phyloP scores from a whole-genome alignment of 257 asterid genomes.

The Rubia yunnanensis region DNA sequence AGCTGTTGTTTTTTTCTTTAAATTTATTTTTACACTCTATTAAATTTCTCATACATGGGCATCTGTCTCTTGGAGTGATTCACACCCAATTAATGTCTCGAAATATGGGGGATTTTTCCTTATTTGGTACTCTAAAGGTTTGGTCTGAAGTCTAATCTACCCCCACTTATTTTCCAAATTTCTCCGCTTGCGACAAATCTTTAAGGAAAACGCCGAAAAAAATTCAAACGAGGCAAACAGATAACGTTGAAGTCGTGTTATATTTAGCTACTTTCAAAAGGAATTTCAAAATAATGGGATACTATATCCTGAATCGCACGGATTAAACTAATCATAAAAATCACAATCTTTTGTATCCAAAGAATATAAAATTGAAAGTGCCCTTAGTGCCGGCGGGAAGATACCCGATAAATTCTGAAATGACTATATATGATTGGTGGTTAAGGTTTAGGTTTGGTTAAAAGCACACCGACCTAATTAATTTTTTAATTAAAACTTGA shows the following conservation, averaged over 20 bases:
- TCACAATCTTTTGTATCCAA: background rate
- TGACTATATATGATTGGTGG: background rate
- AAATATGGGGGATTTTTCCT: no score
- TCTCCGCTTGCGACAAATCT: background rate
- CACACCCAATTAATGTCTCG: no score
- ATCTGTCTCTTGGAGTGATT: no score
- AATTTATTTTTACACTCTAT: no score
- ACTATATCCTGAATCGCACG: background rate
- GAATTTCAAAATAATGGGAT: constrained; percentile 7
- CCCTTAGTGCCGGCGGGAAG: constrained; percentile 14
- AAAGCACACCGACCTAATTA: background rate
- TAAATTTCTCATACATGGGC: no score
- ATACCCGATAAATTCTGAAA: background rate
- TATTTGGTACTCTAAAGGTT: background rate
- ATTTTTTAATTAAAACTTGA: background rate
- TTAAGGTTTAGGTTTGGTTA: background rate
- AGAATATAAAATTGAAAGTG: background rate
- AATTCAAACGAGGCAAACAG: background rate
- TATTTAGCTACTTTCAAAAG: constrained; percentile 5
- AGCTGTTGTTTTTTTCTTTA: no score
- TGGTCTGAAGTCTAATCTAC: background rate
- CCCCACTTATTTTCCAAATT: background rate
- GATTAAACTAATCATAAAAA: background rate
- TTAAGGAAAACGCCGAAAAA: background rate
- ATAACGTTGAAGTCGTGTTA: background rate